Percentiles rank a stretch among this genome's conserved stretches.
Conservation (phyloP, 148 eudicot species). For the Cornus kousa region DNA sequence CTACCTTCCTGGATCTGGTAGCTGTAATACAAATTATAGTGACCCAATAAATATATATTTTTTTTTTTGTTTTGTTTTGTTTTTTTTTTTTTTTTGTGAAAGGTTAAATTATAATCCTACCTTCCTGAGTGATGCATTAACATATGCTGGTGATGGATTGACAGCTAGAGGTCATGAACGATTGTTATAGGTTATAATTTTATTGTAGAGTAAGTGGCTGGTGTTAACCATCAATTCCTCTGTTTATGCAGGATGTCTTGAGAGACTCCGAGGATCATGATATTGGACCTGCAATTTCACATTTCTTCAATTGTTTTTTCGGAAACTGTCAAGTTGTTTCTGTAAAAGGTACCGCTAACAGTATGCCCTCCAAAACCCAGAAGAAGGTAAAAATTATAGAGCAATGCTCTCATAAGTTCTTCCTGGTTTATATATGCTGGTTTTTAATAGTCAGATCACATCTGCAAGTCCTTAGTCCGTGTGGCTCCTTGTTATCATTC, state of each 20-base stretch:
- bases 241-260: conserved; percentile 65
- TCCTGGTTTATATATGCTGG: neutral
- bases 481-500: neutral
- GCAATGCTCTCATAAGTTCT: neutral
- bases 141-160: neutral
- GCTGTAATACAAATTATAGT: neutral
- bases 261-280: conserved; percentile 93
- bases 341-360: conserved; percentile 37
- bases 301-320: conserved; percentile 83
- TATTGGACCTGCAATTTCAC: conserved; percentile 65
- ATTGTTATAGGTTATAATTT: neutral
- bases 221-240: neutral
- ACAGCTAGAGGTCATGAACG: neutral
- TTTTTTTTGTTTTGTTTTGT: too few relatives aligned
- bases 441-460: neutral
- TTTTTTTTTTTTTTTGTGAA: too few relatives aligned
- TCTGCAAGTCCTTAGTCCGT: neutral
- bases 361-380: conserved; percentile 40
- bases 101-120: neutral
- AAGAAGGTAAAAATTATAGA: conserved; percentile 56
- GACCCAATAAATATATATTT: too few relatives aligned
- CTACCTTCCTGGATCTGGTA: neutral
- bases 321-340: conserved; percentile 59
- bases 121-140: neutral
- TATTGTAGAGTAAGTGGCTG: neutral